These are phyloP conservation scores for Pyronema domesticum DNA, from an alignment of 495 filamentous ascomycete species.

Conservation along the genomic window DNA sequence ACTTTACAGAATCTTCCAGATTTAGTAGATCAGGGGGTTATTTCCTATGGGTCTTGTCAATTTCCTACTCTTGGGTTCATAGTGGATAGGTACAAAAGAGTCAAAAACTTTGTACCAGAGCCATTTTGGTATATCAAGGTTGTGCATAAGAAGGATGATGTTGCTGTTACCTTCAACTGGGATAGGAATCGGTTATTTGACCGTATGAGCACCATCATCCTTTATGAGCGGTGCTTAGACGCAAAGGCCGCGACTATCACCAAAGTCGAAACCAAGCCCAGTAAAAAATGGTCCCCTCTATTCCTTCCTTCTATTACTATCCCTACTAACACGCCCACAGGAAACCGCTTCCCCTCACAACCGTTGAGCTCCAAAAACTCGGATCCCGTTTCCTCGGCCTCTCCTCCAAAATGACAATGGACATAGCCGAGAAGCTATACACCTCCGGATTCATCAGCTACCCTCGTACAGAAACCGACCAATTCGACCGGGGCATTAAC, in stretches of 20 bases:
- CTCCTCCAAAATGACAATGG: conserved; percentile 77
- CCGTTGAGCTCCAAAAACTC: conserved; percentile 96
- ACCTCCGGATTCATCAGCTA: conserved; percentile 93
- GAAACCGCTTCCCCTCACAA: conserved; percentile 80
- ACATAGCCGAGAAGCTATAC: conserved; percentile 74
- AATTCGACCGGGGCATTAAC: conserved; percentile 83
- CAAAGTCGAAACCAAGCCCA: conserved; percentile 74
- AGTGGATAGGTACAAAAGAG: conserved; percentile 82
- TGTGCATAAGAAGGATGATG: conserved; percentile 54
- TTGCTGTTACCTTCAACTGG: conserved; percentile 77
- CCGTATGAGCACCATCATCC: conserved; percentile 55
- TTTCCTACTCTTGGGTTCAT: conserved; percentile 95
- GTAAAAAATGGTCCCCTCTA: conserved; percentile 53
- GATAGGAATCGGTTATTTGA: conserved; percentile 71
- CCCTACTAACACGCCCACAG: not conserved
- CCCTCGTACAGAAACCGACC: conserved; percentile 89
- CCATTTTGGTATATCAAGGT: conserved; percentile 84
- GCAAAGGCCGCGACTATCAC: conserved; percentile 64
- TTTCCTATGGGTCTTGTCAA: conserved; percentile 93
- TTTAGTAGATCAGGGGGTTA: conserved; percentile 37
- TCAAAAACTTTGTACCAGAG: conserved; percentile 85
- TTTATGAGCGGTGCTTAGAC: conserved; percentile 67
- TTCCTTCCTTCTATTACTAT: not conserved
- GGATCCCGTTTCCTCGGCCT: conserved; percentile 70
- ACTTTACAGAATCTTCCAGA: conserved; percentile 50